Evolutionary conservation across 352 stramenopile species (phyloP).

Genomic region (Phytophthora palmivora): DNA sequence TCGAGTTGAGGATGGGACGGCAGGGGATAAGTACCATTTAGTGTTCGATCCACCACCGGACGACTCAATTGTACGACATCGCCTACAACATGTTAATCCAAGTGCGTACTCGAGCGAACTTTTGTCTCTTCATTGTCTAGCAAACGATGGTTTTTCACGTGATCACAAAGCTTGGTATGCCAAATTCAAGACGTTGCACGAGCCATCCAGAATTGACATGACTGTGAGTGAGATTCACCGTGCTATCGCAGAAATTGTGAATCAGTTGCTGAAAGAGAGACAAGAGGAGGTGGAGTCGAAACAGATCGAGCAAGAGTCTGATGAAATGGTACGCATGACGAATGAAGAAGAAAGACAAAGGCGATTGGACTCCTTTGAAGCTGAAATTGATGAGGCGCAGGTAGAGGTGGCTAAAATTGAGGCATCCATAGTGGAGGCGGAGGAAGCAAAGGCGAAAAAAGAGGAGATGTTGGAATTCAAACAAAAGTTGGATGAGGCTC

Average conservation of each 20-base stretch:
- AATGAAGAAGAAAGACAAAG: slow-evolving; percentile 50
- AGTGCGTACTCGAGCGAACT: slow-evolving; percentile 54
- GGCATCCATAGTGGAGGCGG: slow-evolving; percentile 53
- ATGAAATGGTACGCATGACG: slow-evolving; percentile 35
- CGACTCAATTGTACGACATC: slow-evolving; percentile 59
- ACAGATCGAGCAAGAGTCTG: slow-evolving; percentile 39
- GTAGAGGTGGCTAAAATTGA: slow-evolving; percentile 44
- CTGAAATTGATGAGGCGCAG: slow-evolving; percentile 46
- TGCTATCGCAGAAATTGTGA: slow-evolving; percentile 43
- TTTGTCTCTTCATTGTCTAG: slow-evolving; percentile 60
- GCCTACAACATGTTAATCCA: slow-evolving; percentile 57
- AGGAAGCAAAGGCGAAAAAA: slow-evolving; percentile 84
- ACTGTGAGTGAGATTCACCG: slow-evolving; percentile 42
- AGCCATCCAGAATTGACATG: slow-evolving; percentile 20
- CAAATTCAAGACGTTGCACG: slow-evolving; percentile 60
- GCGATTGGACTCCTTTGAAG: slow-evolving; percentile 43
- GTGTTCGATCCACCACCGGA: slow-evolving; percentile 51
- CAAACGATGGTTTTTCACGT: slow-evolving; percentile 31
- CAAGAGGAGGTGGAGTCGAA: slow-evolving; percentile 15
- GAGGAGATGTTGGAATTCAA: slow-evolving; percentile 69
- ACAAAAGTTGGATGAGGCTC: slow-evolving; percentile 40
- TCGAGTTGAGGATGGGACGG: slow-evolving; percentile 56
- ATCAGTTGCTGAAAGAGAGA: slow-evolving; percentile 33
- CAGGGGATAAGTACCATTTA: slow-evolving; percentile 54
- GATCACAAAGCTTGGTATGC: slow-evolving; percentile 50